Evolutionary conservation across 1,284 basidiomycete species (phyloP).

Genomic region (Apiotrichum brassicae): DNA sequence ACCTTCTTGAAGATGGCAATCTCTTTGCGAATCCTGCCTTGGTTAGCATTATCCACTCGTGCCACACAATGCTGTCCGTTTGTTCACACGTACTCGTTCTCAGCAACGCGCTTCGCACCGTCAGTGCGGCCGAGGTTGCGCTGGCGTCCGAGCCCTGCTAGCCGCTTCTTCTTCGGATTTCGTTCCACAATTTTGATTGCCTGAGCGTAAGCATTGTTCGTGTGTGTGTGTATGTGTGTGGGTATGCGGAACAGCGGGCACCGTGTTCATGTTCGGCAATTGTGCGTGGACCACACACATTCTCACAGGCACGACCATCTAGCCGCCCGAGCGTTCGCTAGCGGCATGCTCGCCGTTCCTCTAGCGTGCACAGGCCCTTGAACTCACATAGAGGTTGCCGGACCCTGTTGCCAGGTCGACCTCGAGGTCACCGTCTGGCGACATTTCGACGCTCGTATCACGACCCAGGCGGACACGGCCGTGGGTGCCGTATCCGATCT

Average conservation of each 20-base stretch:
- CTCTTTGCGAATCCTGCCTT: constrained; percentile 64
- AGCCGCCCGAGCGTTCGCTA: no score
- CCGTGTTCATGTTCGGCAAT: no score
- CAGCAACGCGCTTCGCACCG: constrained; percentile 52
- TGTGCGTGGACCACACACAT: no score
- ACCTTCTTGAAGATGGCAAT: constrained; percentile 99
- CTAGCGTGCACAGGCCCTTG: no score
- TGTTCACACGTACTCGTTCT: constrained; percentile 33
- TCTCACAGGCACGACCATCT: no score
- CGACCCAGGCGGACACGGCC: constrained; percentile 69
- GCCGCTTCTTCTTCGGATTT: constrained; percentile 56
- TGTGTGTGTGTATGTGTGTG: no score
- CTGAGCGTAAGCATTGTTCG: constrained; percentile 43
- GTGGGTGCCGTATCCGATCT: constrained; percentile 73
- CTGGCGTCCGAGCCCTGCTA: constrained; percentile 51
- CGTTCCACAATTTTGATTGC: constrained; percentile 77
- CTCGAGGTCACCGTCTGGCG: constrained; percentile 14
- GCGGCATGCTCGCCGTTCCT: no score
- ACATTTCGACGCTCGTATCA: constrained; percentile 49
- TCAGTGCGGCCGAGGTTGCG: constrained; percentile 31
- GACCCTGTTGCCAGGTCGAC: constrained; percentile 14
- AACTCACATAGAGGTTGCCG: constrained; percentile 18
- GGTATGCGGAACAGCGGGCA: no score
- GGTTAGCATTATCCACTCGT: not conserved
- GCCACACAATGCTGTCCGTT: constrained; percentile 13